These are phyloP conservation scores for Cucumis cinereus DNA, from an alignment of 306 rosid species.

Conservation along the genomic window DNA sequence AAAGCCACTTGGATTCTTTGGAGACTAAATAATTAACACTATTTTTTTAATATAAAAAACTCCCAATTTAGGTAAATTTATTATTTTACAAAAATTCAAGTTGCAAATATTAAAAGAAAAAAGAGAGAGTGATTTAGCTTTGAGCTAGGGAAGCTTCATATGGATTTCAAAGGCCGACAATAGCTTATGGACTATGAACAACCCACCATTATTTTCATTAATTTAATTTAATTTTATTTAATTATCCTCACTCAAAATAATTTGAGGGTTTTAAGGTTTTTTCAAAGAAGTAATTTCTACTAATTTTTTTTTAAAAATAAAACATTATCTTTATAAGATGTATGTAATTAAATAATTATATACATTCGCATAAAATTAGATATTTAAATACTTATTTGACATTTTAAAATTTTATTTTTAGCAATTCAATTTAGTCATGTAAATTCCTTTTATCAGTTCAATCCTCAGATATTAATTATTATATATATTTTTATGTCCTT, in stretches of 20 bases:
- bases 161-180: not conserved
- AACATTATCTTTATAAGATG: too few species aligned
- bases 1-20: not conserved
- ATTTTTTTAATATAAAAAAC: not conserved
- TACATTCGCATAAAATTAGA: too few species aligned
- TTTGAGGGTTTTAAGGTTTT: not conserved
- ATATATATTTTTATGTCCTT: too few species aligned
- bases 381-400: too few species aligned
- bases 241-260: not conserved
- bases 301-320: too few species aligned
- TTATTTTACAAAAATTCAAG: not conserved
- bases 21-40: not conserved
- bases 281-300: not conserved
- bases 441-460: too few species aligned
- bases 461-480: too few species aligned
- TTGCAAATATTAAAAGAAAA: not conserved
- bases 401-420: too few species aligned
- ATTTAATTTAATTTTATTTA: not conserved
- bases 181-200: not conserved
- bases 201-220: not conserved
- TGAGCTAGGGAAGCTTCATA: not conserved
- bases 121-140: not conserved
- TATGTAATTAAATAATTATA: too few species aligned
- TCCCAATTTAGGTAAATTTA: not conserved
- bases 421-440: too few species aligned